Conservation (phyloP, 2,329 filamentous ascomycete genomes). For the Xylaria multiplex region DNA sequence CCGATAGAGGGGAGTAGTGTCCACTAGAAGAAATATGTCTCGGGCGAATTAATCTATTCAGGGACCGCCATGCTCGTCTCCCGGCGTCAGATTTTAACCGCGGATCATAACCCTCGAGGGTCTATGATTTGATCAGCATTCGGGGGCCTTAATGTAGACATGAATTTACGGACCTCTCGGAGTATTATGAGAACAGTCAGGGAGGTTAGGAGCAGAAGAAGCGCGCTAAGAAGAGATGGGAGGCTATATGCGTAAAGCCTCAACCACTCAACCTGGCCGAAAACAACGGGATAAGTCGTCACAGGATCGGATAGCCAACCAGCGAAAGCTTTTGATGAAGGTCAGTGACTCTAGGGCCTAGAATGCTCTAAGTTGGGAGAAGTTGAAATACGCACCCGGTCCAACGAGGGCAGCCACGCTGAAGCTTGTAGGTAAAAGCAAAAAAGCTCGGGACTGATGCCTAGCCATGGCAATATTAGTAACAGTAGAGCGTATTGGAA, state of each 20-base stretch:
- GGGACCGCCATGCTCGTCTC: not conserved
- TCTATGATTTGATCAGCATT: not conserved
- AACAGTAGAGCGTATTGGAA: not conserved
- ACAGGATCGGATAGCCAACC: conserved; percentile 8
- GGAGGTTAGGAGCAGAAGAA: not conserved
- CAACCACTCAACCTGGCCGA: conserved; percentile 2
- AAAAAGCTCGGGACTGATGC: conserved; percentile 3
- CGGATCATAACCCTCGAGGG: not conserved
- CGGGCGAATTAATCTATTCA: not conserved
- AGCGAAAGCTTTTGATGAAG: not conserved
- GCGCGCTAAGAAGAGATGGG: conserved; percentile 4
- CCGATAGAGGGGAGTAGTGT: not conserved
- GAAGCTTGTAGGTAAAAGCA: conserved; percentile 9
- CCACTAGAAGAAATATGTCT: too few species aligned
- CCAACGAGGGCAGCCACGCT: conserved; percentile 5
- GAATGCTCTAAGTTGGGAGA: not conserved
- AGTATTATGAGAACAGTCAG: not conserved
- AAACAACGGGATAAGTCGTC: not conserved
- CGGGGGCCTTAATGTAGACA: too few species aligned
- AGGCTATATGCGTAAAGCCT: conserved; percentile 1
- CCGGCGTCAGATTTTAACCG: not conserved
- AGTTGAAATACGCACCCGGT: not conserved
- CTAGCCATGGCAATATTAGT: not conserved
- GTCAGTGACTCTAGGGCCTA: not conserved
- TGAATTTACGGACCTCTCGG: not conserved